phyloP scores from a whole-genome alignment of 768 basidiomycete genomes.

The Boletus rubroflammeus region DNA sequence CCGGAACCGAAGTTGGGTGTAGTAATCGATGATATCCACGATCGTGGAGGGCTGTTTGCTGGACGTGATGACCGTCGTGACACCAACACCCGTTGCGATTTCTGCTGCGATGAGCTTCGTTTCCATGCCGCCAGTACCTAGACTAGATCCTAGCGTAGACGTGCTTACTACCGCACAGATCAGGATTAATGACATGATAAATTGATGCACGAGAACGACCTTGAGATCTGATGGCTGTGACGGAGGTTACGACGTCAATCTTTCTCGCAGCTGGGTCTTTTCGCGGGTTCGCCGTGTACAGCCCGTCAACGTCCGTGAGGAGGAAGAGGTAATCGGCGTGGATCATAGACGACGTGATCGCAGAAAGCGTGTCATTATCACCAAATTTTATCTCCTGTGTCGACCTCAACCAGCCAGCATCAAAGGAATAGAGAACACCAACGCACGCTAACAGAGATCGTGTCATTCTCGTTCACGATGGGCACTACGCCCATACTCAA shows the following conservation, averaged over 20 bases:
- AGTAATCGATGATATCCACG: conserved; percentile 77
- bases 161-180: conserved; percentile 67
- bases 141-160: conserved; percentile 82
- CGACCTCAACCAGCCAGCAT: conserved; percentile 1
- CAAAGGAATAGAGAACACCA: neutral
- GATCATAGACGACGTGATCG: conserved; percentile 96
- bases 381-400: conserved; percentile 98
- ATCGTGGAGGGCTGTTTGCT: conserved; percentile 76
- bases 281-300: conserved; percentile 94
- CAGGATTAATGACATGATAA: neutral
- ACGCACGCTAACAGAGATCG: conserved; percentile 93
- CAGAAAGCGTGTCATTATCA: conserved; percentile 97
- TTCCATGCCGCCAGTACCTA: conserved; percentile 99
- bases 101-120: conserved; percentile 98
- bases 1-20: conserved; percentile 42
- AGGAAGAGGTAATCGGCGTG: conserved; percentile 97
- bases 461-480: conserved; percentile 99
- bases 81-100: conserved; percentile 92
- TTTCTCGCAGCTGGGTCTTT: conserved; percentile 80
- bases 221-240: conserved; percentile 74
- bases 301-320: conserved; percentile 91
- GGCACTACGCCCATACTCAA: conserved; percentile 93
- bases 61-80: conserved; percentile 85
- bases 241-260: conserved; percentile 80
- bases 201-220: conserved; percentile 42